Percentiles rank a stretch among this genome's conserved stretches.
These are phyloP conservation scores for Chlorella sp. DNA, from an alignment of 139 green algal species.

Conservation along the genomic window DNA sequence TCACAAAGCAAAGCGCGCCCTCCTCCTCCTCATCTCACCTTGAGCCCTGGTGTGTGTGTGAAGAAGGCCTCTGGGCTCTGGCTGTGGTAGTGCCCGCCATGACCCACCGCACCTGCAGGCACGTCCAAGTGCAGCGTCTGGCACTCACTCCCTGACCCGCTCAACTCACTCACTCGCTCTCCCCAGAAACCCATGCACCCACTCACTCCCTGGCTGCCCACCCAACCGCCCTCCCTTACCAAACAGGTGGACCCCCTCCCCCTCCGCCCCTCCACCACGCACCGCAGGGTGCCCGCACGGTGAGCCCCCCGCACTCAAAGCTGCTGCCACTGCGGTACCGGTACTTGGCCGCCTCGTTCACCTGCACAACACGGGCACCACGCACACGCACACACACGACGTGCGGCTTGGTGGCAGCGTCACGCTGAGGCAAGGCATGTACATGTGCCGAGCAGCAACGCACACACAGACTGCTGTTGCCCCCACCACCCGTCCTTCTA, in stretches of 20 bases:
- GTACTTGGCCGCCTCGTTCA: constrained; percentile 91
- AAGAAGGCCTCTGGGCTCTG: constrained; percentile 94
- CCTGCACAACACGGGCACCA: constrained; percentile 78
- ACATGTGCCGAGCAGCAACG: too few species aligned
- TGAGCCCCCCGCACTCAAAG: constrained; percentile 84
- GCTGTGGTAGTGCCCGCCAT: constrained; percentile 94
- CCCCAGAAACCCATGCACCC: too few species aligned
- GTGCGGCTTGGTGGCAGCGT: neutral
- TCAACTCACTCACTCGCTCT: too few species aligned
- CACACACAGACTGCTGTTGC: too few species aligned
- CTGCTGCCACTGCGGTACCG: constrained; percentile 76
- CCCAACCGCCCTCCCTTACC: neutral
- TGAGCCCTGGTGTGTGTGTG: constrained; percentile 80
- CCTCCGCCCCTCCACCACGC: neutral
- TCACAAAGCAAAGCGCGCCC: neutral
- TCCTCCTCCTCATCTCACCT: constrained; percentile 29
- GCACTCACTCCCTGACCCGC: too few species aligned
- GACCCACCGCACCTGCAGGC: constrained; percentile 83
- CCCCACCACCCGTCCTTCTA: too few species aligned
- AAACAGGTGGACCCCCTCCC: too few species aligned
- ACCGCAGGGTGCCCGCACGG: constrained; percentile 83
- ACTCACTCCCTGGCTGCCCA: neutral
- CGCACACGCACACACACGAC: neutral
- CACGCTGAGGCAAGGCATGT: too few species aligned
- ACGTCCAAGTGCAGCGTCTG: too few species aligned